Conservation (phyloP, 2,329 filamentous ascomycete genomes). For the Cytospora leucostoma region DNA sequence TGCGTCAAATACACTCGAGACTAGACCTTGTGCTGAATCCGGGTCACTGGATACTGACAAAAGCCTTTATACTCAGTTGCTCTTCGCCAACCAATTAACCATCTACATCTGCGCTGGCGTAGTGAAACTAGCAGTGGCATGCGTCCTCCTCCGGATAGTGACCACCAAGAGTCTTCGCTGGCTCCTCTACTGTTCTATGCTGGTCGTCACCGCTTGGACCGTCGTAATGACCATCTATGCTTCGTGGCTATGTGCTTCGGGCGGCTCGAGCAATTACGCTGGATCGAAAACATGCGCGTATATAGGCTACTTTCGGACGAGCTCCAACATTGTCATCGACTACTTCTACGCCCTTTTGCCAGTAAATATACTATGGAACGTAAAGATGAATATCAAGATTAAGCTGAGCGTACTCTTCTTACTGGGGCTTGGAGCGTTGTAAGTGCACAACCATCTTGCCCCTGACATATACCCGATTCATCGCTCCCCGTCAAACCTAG, state of each 20-base stretch:
- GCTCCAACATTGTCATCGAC: constrained; percentile 38
- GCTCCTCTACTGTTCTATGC: constrained; percentile 34
- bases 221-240: constrained; percentile 36
- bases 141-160: constrained; percentile 36
- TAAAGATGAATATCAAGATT: constrained; percentile 33
- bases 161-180: constrained; percentile 32
- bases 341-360: constrained; percentile 38
- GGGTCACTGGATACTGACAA: not conserved
- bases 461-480: not conserved
- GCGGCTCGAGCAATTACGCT: constrained; percentile 36
- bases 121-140: constrained; percentile 37
- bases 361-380: constrained; percentile 34
- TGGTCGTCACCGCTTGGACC: constrained; percentile 36
- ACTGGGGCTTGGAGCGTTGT: constrained; percentile 36
- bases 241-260: constrained; percentile 34
- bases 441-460: constrained; percentile 23
- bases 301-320: constrained; percentile 37
- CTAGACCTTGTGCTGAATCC: not conserved
- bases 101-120: constrained; percentile 37
- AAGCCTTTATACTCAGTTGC: constrained; percentile 30
- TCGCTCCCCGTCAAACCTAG: not conserved
- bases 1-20: constrained; percentile 21
- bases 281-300: constrained; percentile 33
- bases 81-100: constrained; percentile 35
- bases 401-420: constrained; percentile 35